Evolutionary conservation across 208 protist species (phyloP).

Genomic region (Plasmodiophora brassicae): DNA sequence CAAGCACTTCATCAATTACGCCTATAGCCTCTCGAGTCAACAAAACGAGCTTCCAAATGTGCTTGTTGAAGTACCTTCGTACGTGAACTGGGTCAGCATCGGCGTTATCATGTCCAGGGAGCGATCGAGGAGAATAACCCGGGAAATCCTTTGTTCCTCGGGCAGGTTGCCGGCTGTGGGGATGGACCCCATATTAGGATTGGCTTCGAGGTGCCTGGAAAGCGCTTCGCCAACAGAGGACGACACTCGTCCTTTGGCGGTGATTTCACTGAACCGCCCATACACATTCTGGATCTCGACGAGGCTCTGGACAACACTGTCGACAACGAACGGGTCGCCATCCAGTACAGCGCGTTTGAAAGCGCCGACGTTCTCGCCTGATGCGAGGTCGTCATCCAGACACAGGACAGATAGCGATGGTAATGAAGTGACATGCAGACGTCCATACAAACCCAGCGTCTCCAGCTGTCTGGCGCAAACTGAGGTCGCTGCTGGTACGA

Average conservation of each 20-base stretch:
- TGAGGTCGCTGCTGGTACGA: neutral
- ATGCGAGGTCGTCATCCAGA: slow-evolving; percentile 4
- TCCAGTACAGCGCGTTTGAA: neutral
- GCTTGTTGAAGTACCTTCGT: neutral
- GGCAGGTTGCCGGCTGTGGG: neutral
- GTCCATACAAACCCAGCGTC: neutral
- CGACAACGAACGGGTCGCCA: neutral
- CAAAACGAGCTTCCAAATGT: neutral
- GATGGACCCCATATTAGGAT: neutral
- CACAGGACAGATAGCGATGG: neutral
- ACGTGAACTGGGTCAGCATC: neutral
- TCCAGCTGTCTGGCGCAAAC: neutral
- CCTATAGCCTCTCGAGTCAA: neutral
- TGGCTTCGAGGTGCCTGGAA: neutral
- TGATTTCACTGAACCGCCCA: neutral
- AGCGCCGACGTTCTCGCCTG: neutral
- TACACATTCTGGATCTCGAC: slow-evolving; percentile 11
- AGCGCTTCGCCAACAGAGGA: neutral
- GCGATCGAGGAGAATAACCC: neutral
- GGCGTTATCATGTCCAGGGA: slow-evolving; percentile 2
- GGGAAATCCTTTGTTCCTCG: neutral
- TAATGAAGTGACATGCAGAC: neutral
- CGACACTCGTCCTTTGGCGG: neutral
- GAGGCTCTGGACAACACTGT: neutral
- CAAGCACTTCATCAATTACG: neutral